phyloP scores from a whole-genome alignment of 805 yeast species.

The Vanderwaltozyma yarrowii region DNA sequence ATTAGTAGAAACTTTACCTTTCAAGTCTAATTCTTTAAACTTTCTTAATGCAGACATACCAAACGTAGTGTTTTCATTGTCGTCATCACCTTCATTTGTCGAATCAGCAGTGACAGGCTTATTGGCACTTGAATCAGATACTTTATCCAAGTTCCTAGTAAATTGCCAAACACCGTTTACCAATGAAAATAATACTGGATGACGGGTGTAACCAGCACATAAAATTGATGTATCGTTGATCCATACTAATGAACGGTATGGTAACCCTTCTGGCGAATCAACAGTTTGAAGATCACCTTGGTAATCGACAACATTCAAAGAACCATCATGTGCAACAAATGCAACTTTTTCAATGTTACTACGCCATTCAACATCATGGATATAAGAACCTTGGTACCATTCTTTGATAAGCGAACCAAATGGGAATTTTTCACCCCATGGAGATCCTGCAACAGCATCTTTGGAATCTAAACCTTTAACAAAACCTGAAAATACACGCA shows the following conservation, averaged over 20 bases:
- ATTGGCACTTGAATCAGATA: constrained; percentile 1
- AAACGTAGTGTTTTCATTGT: constrained; percentile 37
- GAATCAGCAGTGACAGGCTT: constrained; percentile 32
- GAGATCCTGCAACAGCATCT: constrained; percentile 39
- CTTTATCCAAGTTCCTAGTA: constrained; percentile 49
- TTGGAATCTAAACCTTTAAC: constrained; percentile 81
- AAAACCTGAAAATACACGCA: constrained; percentile 79
- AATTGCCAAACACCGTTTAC: constrained; percentile 52
- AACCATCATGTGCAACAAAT: constrained; percentile 77
- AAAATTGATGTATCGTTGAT: constrained; percentile 54
- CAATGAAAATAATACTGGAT: constrained; percentile 79
- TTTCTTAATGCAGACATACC: constrained; percentile 79
- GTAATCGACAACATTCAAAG: constrained; percentile 67
- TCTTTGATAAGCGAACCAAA: constrained; percentile 59
- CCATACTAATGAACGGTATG: constrained; percentile 71
- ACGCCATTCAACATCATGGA: constrained; percentile 81
- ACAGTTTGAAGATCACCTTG: constrained; percentile 14
- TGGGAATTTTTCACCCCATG: constrained; percentile 94
- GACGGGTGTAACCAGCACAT: constrained; percentile 89
- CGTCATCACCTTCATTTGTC: constrained; percentile 40
- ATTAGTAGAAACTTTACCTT: constrained; percentile 58
- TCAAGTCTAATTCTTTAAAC: constrained; percentile 92
- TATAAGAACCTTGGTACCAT: constrained; percentile 68
- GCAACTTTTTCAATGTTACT: constrained; percentile 72
- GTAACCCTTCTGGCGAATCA: constrained; percentile 41